phyloP scores from a whole-genome alignment of 2,329 filamentous ascomycete species.

The Alternaria metachromatica region DNA sequence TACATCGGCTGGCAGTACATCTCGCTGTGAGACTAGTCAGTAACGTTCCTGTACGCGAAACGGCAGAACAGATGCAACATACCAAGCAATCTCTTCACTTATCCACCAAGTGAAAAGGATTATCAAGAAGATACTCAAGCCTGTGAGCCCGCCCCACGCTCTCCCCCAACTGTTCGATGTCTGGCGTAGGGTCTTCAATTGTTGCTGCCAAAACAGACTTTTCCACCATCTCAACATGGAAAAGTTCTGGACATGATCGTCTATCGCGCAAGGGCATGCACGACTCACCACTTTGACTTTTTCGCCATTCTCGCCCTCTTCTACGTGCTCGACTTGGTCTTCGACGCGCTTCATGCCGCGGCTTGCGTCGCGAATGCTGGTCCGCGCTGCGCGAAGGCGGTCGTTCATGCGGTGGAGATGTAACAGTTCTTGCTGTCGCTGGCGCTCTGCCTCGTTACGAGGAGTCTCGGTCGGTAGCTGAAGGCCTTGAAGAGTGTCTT shows the following conservation, averaged over 20 bases:
- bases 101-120: conserved; percentile 57
- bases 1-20: conserved; percentile 60
- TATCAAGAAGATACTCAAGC: conserved; percentile 50
- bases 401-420: conserved; percentile 53
- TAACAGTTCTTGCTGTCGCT: conserved; percentile 51
- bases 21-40: conserved; percentile 39
- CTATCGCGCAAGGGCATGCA: conserved; percentile 29
- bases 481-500: conserved; percentile 44
- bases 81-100: conserved; percentile 57
- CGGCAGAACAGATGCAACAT: conserved; percentile 16
- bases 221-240: conserved; percentile 34
- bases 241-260: conserved; percentile 11
- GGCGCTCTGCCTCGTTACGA: conserved; percentile 50
- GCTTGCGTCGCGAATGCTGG: conserved; percentile 53
- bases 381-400: conserved; percentile 48
- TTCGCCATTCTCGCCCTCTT: conserved; percentile 22
- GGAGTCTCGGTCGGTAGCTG: conserved; percentile 35
- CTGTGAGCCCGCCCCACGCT: conserved; percentile 45
- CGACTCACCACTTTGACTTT: conserved; percentile 16
- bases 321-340: conserved; percentile 47
- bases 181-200: conserved; percentile 23
- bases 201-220: conserved; percentile 35
- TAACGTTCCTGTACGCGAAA: neutral
- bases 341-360: conserved; percentile 53
- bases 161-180: conserved; percentile 14